Conservation (phyloP, 1,284 basidiomycete genomes). For the Ustilago xerochloae region DNA sequence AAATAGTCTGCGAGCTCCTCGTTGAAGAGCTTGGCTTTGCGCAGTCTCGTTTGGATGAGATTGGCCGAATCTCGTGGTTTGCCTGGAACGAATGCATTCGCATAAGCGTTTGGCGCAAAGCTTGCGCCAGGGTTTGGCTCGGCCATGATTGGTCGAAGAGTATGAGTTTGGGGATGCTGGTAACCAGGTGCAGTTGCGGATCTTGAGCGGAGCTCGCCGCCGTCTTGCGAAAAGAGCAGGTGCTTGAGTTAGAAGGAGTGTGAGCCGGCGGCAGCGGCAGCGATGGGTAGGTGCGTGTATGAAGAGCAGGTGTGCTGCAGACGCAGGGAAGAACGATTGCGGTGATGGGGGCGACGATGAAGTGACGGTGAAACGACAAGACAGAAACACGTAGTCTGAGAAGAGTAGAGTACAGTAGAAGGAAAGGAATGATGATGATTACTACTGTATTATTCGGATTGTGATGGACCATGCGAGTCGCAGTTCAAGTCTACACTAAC, state of each 20-base stretch:
- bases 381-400: too few relatives aligned
- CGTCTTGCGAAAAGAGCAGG: too few relatives aligned
- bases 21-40: conserved; percentile 59
- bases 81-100: conserved; percentile 47
- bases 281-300: not conserved
- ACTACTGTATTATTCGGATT: too few relatives aligned
- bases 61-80: conserved; percentile 41
- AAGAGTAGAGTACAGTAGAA: too few relatives aligned
- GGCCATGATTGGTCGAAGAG: conserved; percentile 23
- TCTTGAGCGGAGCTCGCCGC: too few relatives aligned
- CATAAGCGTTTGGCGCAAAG: conserved; percentile 50
- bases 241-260: not conserved
- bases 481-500: too few relatives aligned
- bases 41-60: conserved; percentile 45
- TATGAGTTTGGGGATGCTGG: too few relatives aligned
- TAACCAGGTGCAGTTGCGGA: too few relatives aligned
- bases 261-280: not conserved
- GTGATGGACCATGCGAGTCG: too few relatives aligned
- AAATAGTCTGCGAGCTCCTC: conserved; percentile 70
- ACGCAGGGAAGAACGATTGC: not conserved
- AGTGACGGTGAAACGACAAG: too few relatives aligned
- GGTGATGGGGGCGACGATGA: not conserved
- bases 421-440: too few relatives aligned
- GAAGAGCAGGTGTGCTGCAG: not conserved
- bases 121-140: conserved; percentile 28